These are phyloP conservation scores for Cystofilobasidium capitatum DNA, from an alignment of 768 basidiomycete genomes.

Conservation along the genomic window DNA sequence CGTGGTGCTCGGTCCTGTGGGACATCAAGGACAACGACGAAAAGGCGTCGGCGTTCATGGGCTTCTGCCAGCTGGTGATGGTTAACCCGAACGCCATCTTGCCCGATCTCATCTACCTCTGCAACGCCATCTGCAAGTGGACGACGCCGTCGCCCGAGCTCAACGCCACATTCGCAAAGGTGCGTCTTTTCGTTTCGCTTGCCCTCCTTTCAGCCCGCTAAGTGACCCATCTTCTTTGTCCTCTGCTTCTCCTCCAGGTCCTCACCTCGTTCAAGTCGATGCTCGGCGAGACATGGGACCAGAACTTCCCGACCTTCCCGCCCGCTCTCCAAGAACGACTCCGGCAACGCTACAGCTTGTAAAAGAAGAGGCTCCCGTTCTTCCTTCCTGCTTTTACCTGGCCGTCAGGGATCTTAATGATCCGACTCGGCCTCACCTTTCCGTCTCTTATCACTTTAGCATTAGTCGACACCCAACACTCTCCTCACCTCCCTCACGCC, in stretches of 20 bases:
- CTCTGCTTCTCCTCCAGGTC: constrained; percentile 44
- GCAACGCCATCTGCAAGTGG: constrained; percentile 95
- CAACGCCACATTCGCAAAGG: constrained; percentile 79
- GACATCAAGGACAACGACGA: constrained; percentile 99
- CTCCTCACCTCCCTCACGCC: too few species aligned
- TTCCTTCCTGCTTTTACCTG: neutral
- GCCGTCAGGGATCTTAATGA: too few species aligned
- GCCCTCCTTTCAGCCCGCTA: neutral
- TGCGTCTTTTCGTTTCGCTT: constrained; percentile 31
- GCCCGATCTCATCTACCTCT: constrained; percentile 92
- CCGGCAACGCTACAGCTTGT: constrained; percentile 77
- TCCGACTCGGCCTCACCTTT: too few species aligned
- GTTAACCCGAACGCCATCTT: constrained; percentile 87
- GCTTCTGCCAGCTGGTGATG: constrained; percentile 90
- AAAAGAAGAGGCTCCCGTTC: neutral
- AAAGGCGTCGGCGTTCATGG: constrained; percentile 97
- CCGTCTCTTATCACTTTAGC: too few species aligned
- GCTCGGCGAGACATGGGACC: constrained; percentile 67
- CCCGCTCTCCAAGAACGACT: constrained; percentile 80
- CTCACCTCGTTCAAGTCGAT: constrained; percentile 83
- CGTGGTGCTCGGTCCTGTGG: constrained; percentile 89
- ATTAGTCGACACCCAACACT: too few species aligned
- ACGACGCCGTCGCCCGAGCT: constrained; percentile 81
- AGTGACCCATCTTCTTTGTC: neutral
- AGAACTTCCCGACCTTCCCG: constrained; percentile 73